phyloP scores from a whole-genome alignment of 2,329 filamentous ascomycete species.

The Boeremia exigua region DNA sequence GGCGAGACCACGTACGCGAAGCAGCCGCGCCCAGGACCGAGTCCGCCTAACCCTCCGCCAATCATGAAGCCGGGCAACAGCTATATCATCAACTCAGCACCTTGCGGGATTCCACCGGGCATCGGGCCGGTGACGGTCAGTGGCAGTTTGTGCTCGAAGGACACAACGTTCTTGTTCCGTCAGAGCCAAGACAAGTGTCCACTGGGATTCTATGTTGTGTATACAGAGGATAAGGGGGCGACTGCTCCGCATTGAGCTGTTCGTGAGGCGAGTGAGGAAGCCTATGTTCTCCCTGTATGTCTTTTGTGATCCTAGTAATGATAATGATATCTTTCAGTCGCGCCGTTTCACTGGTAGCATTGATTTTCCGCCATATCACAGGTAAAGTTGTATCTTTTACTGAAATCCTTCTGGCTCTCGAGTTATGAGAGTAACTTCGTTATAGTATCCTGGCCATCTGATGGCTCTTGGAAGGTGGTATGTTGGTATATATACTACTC shows the following conservation, averaged over 20 bases:
- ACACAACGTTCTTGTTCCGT: conserved; percentile 30
- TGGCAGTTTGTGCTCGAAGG: conserved; percentile 30
- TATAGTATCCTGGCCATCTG: no score
- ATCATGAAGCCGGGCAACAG: conserved; percentile 30
- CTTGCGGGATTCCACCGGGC: conserved; percentile 28
- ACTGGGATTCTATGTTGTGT: conserved; percentile 35
- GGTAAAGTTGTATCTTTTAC: no score
- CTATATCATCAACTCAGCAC: conserved; percentile 31
- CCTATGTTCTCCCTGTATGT: not conserved
- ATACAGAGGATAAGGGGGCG: conserved; percentile 20
- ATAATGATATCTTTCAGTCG: no score
- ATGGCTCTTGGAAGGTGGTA: no score
- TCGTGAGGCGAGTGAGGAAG: not conserved
- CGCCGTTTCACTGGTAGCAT: no score
- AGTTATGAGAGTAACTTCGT: no score
- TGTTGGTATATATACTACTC: no score
- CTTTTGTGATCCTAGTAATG: no score
- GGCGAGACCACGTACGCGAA: conserved; percentile 32
- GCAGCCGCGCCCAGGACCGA: conserved; percentile 26
- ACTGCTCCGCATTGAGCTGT: not conserved
- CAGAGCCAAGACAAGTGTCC: conserved; percentile 31
- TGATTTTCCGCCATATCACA: no score
- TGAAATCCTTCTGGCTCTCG: no score
- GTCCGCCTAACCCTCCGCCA: conserved; percentile 27
- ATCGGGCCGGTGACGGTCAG: conserved; percentile 27